Evolutionary conservation across 2,329 filamentous ascomycete genomes (phyloP), one percentile per base, ranked within the genome.

Genomic region (Phialophora macrospora): DNA sequence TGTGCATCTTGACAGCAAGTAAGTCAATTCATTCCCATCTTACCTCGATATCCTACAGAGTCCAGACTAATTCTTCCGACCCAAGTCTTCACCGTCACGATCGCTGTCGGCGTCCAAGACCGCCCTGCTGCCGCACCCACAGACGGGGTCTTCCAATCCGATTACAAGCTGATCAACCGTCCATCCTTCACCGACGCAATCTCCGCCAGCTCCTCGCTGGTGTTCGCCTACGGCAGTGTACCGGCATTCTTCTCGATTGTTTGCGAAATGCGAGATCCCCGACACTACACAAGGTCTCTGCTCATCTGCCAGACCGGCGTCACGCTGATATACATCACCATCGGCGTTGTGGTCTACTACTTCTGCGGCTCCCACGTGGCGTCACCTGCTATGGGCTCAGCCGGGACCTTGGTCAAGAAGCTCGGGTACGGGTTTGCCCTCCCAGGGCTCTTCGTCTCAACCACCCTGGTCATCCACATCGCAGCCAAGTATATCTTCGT

Each of bases 71-170:
- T 2, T 1, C 44, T n/a, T 3, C 82, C 87, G 7, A 2, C 30
- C 0, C 82, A 87, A 65, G 85, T 86, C 61, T 79, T 86, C 55
- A 83, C 86, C 34, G 77, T 89, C 44, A 85, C 38, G 4, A 46
- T 75, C 34, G 72, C 69, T 12, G 72, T 78, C 22, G 74, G 73
- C 14, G 69, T 76, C 7, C 73, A 77, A 65, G 74, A 75, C 44
- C 75, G 75, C n/a, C 77, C 77, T 22, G 72, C 75, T 4, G 73
- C 70, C 11, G 76, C 77, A 14, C 74, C 76, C 1, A 66, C 70
- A 56, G 67, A 59, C 11, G 75, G 75, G 1, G 51, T 63, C 12
- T 76, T 72, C 66, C 62, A 68, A 17, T 72, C 72, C 4, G 74
- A 75, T 62, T 77, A 66, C 63, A 71, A 72, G 26, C 14, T 62